Conservation (phyloP, 768 basidiomycete genomes). For the Galerina sulciceps region DNA sequence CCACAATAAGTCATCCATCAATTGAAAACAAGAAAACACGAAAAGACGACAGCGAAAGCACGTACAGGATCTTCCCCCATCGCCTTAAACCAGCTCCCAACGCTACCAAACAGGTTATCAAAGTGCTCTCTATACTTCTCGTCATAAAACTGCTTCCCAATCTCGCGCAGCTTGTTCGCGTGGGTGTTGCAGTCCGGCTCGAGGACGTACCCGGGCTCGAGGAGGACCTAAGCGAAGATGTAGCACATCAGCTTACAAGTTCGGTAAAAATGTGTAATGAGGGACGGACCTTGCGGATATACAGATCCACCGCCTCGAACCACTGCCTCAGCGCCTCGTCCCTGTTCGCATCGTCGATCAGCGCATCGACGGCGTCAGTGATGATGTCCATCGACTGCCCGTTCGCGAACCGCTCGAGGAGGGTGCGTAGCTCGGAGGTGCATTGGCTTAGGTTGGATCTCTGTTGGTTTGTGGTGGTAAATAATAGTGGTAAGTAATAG, state of each 20-base stretch:
- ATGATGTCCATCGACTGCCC: constrained; percentile 67
- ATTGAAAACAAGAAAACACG: too few species aligned
- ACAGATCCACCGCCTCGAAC: constrained; percentile 67
- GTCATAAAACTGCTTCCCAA: constrained; percentile 79
- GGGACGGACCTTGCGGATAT: constrained; percentile 62
- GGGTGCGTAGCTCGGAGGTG: constrained; percentile 67
- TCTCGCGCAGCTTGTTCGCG: constrained; percentile 65
- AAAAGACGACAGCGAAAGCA: background rate
- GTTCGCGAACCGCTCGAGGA: constrained; percentile 93
- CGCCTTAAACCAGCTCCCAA: constrained; percentile 80
- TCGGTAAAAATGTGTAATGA: too few species aligned
- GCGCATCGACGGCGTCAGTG: constrained; percentile 67
- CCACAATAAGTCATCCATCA: background rate
- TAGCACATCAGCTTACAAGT: background rate
- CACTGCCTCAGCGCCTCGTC: constrained; percentile 78
- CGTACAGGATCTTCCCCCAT: constrained; percentile 82
- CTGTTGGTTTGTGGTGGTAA: constrained; percentile 31
- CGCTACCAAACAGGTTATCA: constrained; percentile 73
- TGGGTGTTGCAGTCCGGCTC: constrained; percentile 73
- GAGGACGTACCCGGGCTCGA: constrained; percentile 85
- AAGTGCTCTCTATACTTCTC: constrained; percentile 70
- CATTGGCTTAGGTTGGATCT: constrained; percentile 63
- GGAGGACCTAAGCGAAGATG: constrained; percentile 61
- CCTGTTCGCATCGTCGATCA: constrained; percentile 68
- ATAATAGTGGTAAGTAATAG: too few species aligned